Evolutionary conservation across 2,329 filamentous ascomycete genomes (phyloP).

Genomic region (Parafenestella ontariensis): DNA sequence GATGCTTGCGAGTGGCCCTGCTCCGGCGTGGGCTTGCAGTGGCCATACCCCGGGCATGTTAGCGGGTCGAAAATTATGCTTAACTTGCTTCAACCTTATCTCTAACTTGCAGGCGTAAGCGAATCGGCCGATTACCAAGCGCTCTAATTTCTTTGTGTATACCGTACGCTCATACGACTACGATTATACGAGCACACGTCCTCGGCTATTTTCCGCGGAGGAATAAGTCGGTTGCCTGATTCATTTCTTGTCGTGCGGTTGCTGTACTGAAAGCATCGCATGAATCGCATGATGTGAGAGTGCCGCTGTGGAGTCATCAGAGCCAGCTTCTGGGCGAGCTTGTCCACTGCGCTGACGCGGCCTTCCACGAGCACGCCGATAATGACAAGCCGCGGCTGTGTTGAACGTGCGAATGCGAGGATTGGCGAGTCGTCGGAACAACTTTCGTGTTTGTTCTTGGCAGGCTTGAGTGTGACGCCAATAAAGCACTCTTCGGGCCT

Average conservation of each 20-base stretch:
- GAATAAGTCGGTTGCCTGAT: too few species aligned
- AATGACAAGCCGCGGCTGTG: slow-evolving; percentile 25
- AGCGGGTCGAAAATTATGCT: slow-evolving; percentile 45
- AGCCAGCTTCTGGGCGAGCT: slow-evolving; percentile 17
- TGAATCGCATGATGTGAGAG: slow-evolving; percentile 3
- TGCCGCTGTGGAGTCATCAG: slow-evolving; percentile 11
- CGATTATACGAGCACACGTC: neutral
- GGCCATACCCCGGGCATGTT: slow-evolving; percentile 27
- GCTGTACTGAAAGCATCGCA: too few species aligned
- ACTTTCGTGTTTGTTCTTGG: slow-evolving; percentile 42
- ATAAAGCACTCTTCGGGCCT: slow-evolving; percentile 38
- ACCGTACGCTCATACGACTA: neutral
- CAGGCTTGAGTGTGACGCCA: slow-evolving; percentile 43
- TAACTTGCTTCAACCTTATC: slow-evolving; percentile 49
- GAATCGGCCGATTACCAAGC: slow-evolving; percentile 29
- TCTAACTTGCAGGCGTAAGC: slow-evolving; percentile 37
- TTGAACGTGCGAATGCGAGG: slow-evolving; percentile 20
- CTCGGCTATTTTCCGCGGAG: neutral
- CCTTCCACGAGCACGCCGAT: slow-evolving; percentile 29
- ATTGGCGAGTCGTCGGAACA: slow-evolving; percentile 42
- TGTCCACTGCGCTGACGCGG: slow-evolving; percentile 42
- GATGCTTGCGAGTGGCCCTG: slow-evolving; percentile 10
- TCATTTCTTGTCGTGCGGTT: too few species aligned
- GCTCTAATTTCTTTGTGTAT: slow-evolving; percentile 2
- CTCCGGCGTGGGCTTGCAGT: slow-evolving; percentile 19